These are phyloP conservation scores for Phalaenopsis aphrodite DNA, from an alignment of 106 monocot genomes.

Conservation along the genomic window DNA sequence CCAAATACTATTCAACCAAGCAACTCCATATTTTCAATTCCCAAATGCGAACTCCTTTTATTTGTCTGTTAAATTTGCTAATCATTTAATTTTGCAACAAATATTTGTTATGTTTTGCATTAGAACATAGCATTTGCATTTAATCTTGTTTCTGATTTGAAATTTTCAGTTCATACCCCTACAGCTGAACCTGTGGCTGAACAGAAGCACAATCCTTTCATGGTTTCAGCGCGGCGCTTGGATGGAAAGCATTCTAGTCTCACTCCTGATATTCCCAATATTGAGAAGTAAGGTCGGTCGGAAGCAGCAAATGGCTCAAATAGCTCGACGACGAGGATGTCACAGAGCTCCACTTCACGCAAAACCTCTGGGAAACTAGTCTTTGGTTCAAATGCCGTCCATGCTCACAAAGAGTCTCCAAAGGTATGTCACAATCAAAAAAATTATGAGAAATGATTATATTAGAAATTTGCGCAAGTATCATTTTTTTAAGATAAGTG, in stretches of 20 bases:
- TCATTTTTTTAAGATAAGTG: no score
- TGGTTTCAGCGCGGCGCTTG: slow-evolving; percentile 67
- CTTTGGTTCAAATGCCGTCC: slow-evolving; percentile 53
- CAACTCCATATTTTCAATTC: no score
- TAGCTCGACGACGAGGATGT: slow-evolving; percentile 23
- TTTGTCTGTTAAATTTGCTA: no score
- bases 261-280: slow-evolving; percentile 19
- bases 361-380: slow-evolving; percentile 64
- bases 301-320: slow-evolving; percentile 22
- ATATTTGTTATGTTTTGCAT: background rate
- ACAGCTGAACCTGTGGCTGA: slow-evolving; percentile 29
- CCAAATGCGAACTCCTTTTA: no score
- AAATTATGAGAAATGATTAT: no score
- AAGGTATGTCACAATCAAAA: slow-evolving; percentile 18
- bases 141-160: background rate
- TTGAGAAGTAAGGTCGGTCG: slow-evolving; percentile 17
- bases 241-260: slow-evolving; percentile 58
- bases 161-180: slow-evolving; percentile 24
- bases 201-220: slow-evolving; percentile 68
- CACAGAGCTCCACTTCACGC: slow-evolving; percentile 27
- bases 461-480: no score
- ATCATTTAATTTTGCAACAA: background rate
- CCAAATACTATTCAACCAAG: no score
- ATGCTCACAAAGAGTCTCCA: slow-evolving; percentile 32
- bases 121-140: background rate